Evolutionary conservation across 306 rosid species (phyloP), one percentile per base, ranked within the genome.

Genomic region (barrel medic (Medicago truncatula)): DNA sequence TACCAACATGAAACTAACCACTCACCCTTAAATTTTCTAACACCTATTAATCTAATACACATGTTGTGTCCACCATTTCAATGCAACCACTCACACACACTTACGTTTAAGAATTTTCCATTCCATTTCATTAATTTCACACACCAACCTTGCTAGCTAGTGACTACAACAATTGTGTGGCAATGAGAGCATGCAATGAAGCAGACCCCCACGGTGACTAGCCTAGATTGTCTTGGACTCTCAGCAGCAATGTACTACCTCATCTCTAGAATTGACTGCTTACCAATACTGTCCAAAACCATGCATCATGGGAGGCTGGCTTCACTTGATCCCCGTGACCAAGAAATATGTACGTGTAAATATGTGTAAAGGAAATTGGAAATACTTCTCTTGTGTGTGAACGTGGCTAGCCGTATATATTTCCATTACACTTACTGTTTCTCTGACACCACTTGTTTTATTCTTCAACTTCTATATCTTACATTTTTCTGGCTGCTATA

Each of bases 41-140:
- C 38, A 50, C 57, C 8, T n/a, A 50, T n/a, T 2, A 50, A 50
- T 50, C 18, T 0, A 50, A 50, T 50, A 21, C 57, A 50, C n/a
- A n/a, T 50, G 20, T 50, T 50, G 8, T 50, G 52, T 15, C 9
- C 9, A n/a, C 3, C 20, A 50, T 50, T 50, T 50, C 3, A 50
- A 50, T 50, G 57, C n/a, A 17, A 50, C 57, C 18, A 50, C 57
- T 50, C 18, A 50, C 6, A 50, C 57, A 15, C 20, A 50, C 36
- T 39, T 21, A 64, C 44, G 47, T 66, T 21, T 40, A 50, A 2
- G 70, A 36, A 80, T n/a, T 74, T 56, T 58, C 76, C 76, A 46
- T 49, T 9, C 57, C 52, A 50, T 15, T 83, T 61, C 69, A 56
- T 78, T 60, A 67, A 78, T 50, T 78, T 70, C 49, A 61, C 49